Base-by-base conservation (phyloP, 805 yeast genomes). In the Hanseniaspora occidentalis region DNA sequence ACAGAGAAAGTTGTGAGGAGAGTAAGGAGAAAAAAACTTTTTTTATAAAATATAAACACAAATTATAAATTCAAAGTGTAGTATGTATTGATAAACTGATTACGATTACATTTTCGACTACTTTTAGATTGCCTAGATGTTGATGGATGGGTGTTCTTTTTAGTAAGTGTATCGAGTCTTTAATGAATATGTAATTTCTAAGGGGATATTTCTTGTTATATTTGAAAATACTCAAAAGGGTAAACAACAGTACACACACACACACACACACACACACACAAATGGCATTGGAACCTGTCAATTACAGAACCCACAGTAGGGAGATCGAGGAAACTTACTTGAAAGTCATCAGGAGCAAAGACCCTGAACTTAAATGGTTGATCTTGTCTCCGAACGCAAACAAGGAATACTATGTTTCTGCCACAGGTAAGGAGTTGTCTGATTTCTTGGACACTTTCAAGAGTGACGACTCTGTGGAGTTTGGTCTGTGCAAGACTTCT, bases 401-500 rank as follows among this genome's bases (percentile, higher is more conserved):
- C 29, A 64, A 60, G 43, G 63, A 66, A 45, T 62, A 68, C 55
- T 48, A 58, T 44, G 66, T 71, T 47, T 50, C 62, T 48, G 56
- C 60, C 48, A 57, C 73, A 4, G 92, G 89, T 36, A 60, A 68
- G 37, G 77, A 72, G 42, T 76, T 92, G 51, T 67, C 68, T 33
- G 95, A 84, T 42, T 85, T 92, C 54, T 76, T 84, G 31, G 77
- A 73, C 27, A 74, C 82, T 46, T 89, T 92, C 57, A 37, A 35
- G 20, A 39, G 36, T 14, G 80, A 78, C 50, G 96, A 89, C 49
- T 82, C 94, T 3, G 84, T 88, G 45, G 95, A 88, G 65, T 92
- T 79, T 53, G 98, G 97, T 31, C 69, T 92, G 43, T 82, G 84
- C 31, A 75, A 95, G 41, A 84, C 89, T 36, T 75, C 77, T 43